Evolutionary conservation across 768 basidiomycete genomes (phyloP).

Genomic region (Macrolepiota dolichaula): DNA sequence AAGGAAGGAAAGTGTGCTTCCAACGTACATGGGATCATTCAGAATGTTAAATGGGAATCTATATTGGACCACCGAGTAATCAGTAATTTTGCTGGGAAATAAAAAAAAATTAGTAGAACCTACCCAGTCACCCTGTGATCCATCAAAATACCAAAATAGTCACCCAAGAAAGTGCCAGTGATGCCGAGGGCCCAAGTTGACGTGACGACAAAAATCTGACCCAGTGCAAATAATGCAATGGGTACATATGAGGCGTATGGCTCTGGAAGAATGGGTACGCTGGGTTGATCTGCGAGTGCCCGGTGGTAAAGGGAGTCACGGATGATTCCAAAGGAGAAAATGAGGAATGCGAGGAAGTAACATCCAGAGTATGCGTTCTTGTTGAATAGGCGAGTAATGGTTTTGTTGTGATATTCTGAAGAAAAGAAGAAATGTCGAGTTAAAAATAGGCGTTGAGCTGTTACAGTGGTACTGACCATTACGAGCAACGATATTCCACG

Average conservation of each 20-base stretch:
- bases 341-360: constrained; percentile 82
- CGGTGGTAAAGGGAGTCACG: constrained; percentile 79
- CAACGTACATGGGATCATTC: constrained; percentile 95
- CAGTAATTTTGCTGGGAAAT: not conserved
- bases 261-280: constrained; percentile 57
- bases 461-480: constrained; percentile 59
- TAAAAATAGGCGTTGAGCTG: not conserved
- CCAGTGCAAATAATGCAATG: constrained; percentile 56
- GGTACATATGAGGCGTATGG: constrained; percentile 63
- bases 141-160: constrained; percentile 87
- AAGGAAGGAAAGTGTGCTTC: constrained; percentile 86
- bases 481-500: constrained; percentile 93
- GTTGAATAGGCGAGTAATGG: constrained; percentile 80
- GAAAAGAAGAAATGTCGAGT: not conserved
- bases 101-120: constrained; percentile 13
- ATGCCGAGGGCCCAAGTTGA: constrained; percentile 90
- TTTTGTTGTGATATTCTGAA: constrained; percentile 73
- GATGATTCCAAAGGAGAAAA: constrained; percentile 82
- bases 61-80: not conserved
- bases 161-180: constrained; percentile 89
- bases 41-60: constrained; percentile 95
- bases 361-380: constrained; percentile 74
- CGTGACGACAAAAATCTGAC: constrained; percentile 82
- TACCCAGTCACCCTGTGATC: constrained; percentile 82
- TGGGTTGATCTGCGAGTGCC: constrained; percentile 78